phyloP scores from a whole-genome alignment of 2,329 filamentous ascomycete species.

The Scytalidium sp. region DNA sequence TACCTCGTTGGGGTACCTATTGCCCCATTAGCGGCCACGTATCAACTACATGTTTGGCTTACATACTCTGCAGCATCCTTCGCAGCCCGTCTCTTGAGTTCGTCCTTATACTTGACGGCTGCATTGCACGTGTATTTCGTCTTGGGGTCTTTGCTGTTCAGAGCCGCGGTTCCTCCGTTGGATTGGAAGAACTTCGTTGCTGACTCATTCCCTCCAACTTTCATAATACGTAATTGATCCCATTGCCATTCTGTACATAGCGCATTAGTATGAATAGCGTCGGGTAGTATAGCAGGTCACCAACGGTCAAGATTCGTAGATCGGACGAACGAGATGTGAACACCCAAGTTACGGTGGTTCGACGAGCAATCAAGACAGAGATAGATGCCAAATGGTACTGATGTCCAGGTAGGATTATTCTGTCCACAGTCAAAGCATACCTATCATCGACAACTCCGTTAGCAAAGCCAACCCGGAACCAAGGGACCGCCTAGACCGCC shows the following conservation, averaged over 20 bases:
- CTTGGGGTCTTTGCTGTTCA: conserved; percentile 95
- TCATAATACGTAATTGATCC: conserved; percentile 96
- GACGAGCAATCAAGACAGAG: conserved; percentile 97
- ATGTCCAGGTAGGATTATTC: conserved; percentile 98
- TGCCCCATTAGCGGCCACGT: conserved; percentile 15
- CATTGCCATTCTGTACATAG: conserved; percentile 84
- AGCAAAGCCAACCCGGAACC: conserved; percentile 15
- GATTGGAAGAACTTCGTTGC: conserved; percentile 98
- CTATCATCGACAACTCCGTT: conserved; percentile 41
- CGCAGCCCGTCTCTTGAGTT: conserved; percentile 81
- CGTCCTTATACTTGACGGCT: conserved; percentile 98
- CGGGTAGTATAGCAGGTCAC: conserved; percentile 34
- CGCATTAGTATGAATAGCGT: conserved; percentile 12
- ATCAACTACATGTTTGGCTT: background rate
- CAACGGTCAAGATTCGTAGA: conserved; percentile 98
- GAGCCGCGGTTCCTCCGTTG: conserved; percentile 88
- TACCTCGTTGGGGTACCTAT: conserved; percentile 80
- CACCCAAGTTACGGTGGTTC: conserved; percentile 94
- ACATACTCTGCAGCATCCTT: conserved; percentile 81
- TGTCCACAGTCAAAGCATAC: conserved; percentile 98
- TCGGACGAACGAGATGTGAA: conserved; percentile 98
- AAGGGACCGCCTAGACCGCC: conserved; percentile 21
- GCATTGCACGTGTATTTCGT: conserved; percentile 93
- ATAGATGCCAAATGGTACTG: conserved; percentile 95
- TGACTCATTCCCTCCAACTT: conserved; percentile 96